A percentile compares a stretch with the other conserved stretches of the same genome.
phyloP scores from a whole-genome alignment of 257 asterid species.

The Solanum chaucha region DNA sequence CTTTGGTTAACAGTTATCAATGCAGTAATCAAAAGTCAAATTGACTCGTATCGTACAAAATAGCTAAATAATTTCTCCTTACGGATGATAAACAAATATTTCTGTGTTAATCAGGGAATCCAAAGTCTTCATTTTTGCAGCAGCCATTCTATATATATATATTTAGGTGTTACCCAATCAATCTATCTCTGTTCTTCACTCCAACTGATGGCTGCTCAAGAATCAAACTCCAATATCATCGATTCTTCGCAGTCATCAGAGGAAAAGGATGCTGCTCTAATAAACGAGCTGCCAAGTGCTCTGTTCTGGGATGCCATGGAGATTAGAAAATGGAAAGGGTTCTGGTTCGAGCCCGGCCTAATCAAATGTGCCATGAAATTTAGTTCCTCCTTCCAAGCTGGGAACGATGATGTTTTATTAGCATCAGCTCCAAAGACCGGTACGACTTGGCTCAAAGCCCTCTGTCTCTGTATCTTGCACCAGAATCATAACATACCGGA shows the following conservation, averaged over 20 bases:
- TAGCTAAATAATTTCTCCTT: not conserved
- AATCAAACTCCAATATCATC: not conserved
- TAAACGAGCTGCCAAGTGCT: slow-evolving; percentile 14
- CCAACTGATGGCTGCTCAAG: not conserved
- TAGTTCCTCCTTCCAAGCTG: slow-evolving; percentile 5
- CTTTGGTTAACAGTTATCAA: not conserved
- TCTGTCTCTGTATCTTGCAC: slow-evolving; percentile 13
- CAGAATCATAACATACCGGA: not conserved
- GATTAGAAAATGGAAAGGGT: slow-evolving; percentile 21
- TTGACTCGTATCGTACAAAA: not conserved
- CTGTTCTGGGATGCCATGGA: slow-evolving; percentile 25
- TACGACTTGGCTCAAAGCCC: slow-evolving; percentile 37
- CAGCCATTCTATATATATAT: not conserved
- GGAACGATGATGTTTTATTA: slow-evolving; percentile 14
- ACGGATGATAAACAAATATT: not conserved
- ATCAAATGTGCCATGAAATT: slow-evolving; percentile 18
- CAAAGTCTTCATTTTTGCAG: not conserved
- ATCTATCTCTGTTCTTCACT: not conserved
- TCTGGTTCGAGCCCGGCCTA: slow-evolving; percentile 28
- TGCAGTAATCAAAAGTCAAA: not conserved
- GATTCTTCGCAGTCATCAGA: not conserved
- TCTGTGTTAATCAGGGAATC: not conserved
- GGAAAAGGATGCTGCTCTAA: not conserved
- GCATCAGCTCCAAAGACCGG: slow-evolving; percentile 32
- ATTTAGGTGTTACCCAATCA: not conserved